These are phyloP conservation scores for Sisymbrium altissimum DNA, from an alignment of 345 rosid species.

Conservation along the genomic window DNA sequence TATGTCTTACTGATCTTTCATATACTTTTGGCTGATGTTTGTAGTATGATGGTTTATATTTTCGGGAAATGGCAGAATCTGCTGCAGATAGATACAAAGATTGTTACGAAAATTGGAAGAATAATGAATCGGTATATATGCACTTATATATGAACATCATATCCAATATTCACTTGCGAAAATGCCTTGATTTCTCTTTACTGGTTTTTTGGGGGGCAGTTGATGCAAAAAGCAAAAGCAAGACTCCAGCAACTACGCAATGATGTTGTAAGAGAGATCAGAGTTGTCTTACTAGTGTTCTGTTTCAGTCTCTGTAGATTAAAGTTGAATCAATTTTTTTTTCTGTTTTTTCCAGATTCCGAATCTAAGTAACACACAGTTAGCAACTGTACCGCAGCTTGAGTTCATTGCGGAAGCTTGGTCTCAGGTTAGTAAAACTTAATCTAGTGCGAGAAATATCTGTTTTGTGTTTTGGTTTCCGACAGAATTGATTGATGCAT, in stretches of 20 bases:
- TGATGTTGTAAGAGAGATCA: slow-evolving; percentile 9
- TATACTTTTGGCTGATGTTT: slow-evolving; percentile 5
- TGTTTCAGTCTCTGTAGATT: not conserved
- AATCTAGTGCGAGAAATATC: slow-evolving; percentile 19
- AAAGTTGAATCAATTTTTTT: not conserved
- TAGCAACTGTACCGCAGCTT: slow-evolving; percentile 61
- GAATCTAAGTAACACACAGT: slow-evolving; percentile 53
- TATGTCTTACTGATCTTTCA: not conserved
- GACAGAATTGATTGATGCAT: slow-evolving; percentile 28
- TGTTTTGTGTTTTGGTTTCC: not conserved
- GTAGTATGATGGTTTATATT: slow-evolving; percentile 4
- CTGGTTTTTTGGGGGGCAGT: not conserved
- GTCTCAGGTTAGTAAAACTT: slow-evolving; percentile 46
- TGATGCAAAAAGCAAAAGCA: slow-evolving; percentile 6
- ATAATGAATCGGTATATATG: slow-evolving; percentile 15
- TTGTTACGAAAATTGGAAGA: slow-evolving; percentile 5
- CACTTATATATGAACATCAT: not conserved
- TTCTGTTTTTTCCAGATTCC: slow-evolving; percentile 32
- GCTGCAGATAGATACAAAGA: slow-evolving; percentile 9
- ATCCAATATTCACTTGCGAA: not conserved
- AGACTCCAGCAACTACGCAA: not conserved
- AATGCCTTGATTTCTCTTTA: not conserved
- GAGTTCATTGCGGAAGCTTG: slow-evolving; percentile 73
- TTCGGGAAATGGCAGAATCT: not conserved
- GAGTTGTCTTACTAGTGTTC: slow-evolving; percentile 9